Conservation (phyloP, 1,139 yeast species). For the Suhomyces taliae region DNA sequence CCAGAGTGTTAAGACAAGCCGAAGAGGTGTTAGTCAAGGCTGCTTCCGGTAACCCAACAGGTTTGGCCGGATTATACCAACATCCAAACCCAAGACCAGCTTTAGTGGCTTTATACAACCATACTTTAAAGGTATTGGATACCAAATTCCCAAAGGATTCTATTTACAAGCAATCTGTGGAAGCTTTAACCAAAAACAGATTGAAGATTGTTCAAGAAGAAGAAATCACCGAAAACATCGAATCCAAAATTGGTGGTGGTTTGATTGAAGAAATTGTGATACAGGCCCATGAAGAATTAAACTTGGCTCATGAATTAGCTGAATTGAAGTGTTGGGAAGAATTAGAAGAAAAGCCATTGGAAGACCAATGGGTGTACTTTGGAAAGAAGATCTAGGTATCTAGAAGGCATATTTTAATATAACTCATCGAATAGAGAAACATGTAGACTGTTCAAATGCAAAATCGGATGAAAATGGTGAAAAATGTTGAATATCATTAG, state of each 20-base stretch:
- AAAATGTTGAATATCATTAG: too few relatives aligned
- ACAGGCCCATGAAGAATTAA: constrained; percentile 82
- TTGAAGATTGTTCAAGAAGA: constrained; percentile 63
- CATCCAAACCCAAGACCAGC: constrained; percentile 89
- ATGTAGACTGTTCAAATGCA: too few relatives aligned
- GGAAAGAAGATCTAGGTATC: constrained; percentile 50
- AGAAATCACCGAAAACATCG: constrained; percentile 68
- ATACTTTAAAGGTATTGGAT: constrained; percentile 61
- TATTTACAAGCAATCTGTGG: constrained; percentile 75
- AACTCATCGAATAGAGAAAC: too few relatives aligned
- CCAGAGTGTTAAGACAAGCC: constrained; percentile 49
- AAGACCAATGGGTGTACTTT: constrained; percentile 73
- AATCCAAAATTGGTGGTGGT: constrained; percentile 76
- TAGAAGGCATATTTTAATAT: not conserved
- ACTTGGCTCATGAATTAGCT: constrained; percentile 66
- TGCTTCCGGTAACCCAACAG: constrained; percentile 74
- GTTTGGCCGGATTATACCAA: constrained; percentile 72
- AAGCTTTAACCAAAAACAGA: constrained; percentile 70
- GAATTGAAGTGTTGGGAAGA: constrained; percentile 69
- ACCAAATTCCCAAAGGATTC: constrained; percentile 67
- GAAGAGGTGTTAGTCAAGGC: constrained; percentile 65
- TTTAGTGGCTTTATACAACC: constrained; percentile 65
- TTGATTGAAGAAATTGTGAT: constrained; percentile 78
- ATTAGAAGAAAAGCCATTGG: constrained; percentile 66
- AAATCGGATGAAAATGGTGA: too few relatives aligned